Conservation (phyloP, 805 yeast species). For the Scheffersomyces stipitis region DNA sequence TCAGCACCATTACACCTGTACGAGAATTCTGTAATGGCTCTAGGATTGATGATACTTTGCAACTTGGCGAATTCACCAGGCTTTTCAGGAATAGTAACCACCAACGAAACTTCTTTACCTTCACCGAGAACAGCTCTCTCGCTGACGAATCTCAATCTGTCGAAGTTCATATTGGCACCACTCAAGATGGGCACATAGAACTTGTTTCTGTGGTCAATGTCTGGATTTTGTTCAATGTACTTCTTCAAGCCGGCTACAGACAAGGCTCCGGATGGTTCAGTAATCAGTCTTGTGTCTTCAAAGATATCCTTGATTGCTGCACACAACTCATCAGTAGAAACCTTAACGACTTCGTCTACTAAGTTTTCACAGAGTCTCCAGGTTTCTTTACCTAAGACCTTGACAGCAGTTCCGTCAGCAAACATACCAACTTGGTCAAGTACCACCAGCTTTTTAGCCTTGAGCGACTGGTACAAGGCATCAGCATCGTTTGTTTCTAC, state of each 20-base stretch:
- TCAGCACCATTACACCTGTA: constrained; percentile 65
- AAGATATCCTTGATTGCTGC: constrained; percentile 97
- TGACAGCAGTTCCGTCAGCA: constrained; percentile 99
- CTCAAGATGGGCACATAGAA: constrained; percentile 83
- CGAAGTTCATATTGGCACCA: constrained; percentile 99
- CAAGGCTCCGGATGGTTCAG: constrained; percentile 97
- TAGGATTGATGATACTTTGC: constrained; percentile 77
- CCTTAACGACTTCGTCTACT: constrained; percentile 87
- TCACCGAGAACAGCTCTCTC: constrained; percentile 99
- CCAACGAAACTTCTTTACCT: constrained; percentile 91
- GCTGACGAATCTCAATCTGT: constrained; percentile 89
- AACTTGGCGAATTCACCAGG: constrained; percentile 88
- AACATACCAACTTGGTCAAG: constrained; percentile 85
- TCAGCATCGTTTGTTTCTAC: constrained; percentile 96
- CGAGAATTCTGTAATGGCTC: constrained; percentile 91
- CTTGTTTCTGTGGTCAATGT: constrained; percentile 64
- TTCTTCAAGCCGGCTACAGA: constrained; percentile 92
- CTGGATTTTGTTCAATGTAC: constrained; percentile 68
- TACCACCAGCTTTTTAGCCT: constrained; percentile 51
- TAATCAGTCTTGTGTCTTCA: constrained; percentile 90
- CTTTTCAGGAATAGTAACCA: constrained; percentile 85
- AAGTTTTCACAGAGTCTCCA: constrained; percentile 73
- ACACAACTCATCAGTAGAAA: constrained; percentile 87
- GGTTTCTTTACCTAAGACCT: constrained; percentile 84
- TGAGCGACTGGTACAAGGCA: constrained; percentile 76